Percentiles rank a stretch among this genome's conserved stretches.
Conservation (phyloP, 2,329 filamentous ascomycete genomes). For the Periglandula ipomoeae region DNA sequence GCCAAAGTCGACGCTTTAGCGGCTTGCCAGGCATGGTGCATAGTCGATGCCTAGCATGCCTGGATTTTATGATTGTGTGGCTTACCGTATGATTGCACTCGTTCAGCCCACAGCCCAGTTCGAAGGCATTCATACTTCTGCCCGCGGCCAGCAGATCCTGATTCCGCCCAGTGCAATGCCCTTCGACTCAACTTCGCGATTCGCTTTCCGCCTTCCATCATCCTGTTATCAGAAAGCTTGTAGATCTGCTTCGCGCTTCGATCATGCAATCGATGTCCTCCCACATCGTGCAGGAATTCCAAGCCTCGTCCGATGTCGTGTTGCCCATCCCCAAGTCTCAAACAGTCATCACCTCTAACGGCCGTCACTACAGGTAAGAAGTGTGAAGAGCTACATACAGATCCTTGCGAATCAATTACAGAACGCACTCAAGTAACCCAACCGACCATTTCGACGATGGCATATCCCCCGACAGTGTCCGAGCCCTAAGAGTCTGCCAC, state of each 20-base stretch:
- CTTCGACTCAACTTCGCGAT: not conserved
- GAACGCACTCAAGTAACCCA: constrained; percentile 9
- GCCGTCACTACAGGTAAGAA: constrained; percentile 6
- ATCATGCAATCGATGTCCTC: not conserved
- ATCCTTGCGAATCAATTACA: constrained; percentile 29
- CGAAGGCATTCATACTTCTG: not conserved
- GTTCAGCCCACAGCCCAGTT: not conserved
- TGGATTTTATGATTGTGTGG: not conserved
- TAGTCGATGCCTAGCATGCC: not conserved
- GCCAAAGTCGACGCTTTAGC: not conserved
- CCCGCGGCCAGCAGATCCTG: not conserved
- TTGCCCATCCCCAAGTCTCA: not conserved
- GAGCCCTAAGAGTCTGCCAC: not conserved
- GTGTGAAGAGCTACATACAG: constrained; percentile 23
- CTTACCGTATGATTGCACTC: not conserved
- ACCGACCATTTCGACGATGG: not conserved
- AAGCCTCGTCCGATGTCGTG: not conserved
- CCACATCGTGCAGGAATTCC: not conserved
- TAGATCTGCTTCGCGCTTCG: not conserved
- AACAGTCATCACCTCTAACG: not conserved
- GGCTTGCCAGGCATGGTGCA: not conserved
- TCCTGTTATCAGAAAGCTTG: not conserved
- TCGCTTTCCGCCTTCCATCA: not conserved
- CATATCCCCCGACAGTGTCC: not conserved
- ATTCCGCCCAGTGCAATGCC: not conserved